Percentiles rank a stretch among this genome's conserved stretches.
Evolutionary conservation across 192 early-diverging fungal species (phyloP).

Genomic region (Rhizophagus clarus): DNA sequence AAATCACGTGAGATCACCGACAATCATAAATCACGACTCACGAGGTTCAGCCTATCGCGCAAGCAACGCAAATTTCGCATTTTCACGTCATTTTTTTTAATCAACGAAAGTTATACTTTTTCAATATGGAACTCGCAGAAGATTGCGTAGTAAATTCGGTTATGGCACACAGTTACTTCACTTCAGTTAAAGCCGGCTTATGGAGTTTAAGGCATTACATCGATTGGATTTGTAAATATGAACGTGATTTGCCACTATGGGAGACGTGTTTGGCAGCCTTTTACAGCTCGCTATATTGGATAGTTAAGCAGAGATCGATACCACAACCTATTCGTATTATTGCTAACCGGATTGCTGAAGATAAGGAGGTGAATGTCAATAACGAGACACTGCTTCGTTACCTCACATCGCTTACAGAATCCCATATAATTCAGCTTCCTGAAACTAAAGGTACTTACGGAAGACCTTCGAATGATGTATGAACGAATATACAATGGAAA

Average conservation of each 20-base stretch:
- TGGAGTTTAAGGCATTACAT: conserved; percentile 7
- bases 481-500: neutral
- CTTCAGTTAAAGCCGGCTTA: neutral
- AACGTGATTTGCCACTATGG: neutral
- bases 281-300: neutral
- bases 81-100: no score
- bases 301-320: neutral
- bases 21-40: no score
- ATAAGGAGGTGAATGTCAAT: neutral
- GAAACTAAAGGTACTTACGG: neutral
- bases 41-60: no score
- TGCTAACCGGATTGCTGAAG: neutral
- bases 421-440: neutral
- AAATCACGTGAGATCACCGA: no score
- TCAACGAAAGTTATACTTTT: no score
- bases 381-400: neutral
- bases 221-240: neutral
- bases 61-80: no score
- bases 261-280: neutral
- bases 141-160: neutral
- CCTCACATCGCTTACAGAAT: neutral
- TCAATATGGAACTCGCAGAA: no score
- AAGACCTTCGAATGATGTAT: neutral
- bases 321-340: neutral
- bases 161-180: neutral